Conservation (phyloP, 495 filamentous ascomycete species). For the Xylaria scruposa region DNA sequence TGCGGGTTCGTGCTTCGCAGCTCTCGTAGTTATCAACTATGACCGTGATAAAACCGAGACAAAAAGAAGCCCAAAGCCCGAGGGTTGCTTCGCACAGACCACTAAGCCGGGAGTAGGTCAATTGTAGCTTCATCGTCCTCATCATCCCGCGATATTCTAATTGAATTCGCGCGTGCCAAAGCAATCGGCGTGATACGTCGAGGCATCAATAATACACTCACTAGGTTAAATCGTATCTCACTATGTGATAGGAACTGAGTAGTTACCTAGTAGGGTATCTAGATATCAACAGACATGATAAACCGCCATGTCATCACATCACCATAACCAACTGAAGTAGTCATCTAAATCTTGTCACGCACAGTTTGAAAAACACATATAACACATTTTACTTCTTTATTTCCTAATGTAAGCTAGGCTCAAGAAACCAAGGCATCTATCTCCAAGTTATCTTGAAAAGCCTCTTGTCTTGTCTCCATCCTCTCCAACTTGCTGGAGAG, state of each 20-base stretch:
- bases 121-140: too few species aligned
- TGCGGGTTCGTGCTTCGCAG: background rate
- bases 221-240: background rate
- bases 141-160: too few species aligned
- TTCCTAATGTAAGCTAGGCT: background rate
- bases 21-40: background rate
- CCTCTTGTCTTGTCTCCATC: background rate
- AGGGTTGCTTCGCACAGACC: too few species aligned
- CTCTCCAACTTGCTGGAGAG: background rate
- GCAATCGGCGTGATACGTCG: too few species aligned
- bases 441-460: slow-evolving; percentile 6
- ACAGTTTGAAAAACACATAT: background rate
- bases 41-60: background rate
- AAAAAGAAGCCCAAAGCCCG: background rate
- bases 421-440: background rate
- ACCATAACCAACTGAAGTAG: too few species aligned
- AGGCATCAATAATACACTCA: too few species aligned
- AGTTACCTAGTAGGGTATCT: too few species aligned
- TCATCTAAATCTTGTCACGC: background rate
- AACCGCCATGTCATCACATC: too few species aligned
- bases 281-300: too few species aligned
- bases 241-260: too few species aligned
- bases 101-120: too few species aligned
- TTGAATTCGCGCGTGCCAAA: too few species aligned
- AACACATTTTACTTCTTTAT: background rate